phyloP scores from a whole-genome alignment of 257 asterid genomes.

The Anisodus acutangulus region DNA sequence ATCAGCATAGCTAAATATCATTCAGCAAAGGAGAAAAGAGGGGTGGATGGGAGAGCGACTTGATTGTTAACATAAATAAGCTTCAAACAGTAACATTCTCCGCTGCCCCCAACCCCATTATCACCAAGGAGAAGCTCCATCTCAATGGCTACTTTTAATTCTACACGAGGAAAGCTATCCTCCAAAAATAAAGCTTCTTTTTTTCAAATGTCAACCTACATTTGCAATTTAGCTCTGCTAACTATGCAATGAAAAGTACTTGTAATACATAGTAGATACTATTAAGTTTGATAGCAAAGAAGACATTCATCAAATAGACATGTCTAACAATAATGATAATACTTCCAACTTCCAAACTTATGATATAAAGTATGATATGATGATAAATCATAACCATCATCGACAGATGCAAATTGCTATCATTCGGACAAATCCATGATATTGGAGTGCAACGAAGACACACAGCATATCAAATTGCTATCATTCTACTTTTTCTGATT shows the following conservation, averaged over 20 bases:
- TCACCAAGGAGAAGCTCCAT: background rate
- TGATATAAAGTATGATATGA: background rate
- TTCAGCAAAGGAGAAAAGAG: background rate
- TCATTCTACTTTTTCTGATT: background rate
- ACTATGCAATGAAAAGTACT: background rate
- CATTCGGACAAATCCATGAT: background rate
- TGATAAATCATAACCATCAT: background rate
- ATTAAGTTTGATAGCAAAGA: constrained; percentile 22
- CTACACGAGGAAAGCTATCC: background rate
- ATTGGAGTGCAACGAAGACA: background rate
- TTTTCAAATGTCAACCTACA: background rate
- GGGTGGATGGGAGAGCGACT: background rate
- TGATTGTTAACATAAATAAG: background rate
- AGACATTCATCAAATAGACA: background rate
- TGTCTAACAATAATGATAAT: background rate
- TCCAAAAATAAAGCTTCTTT: background rate
- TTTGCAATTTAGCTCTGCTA: background rate
- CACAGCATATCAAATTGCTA: constrained; percentile 4
- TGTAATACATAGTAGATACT: background rate
- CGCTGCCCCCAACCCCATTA: background rate
- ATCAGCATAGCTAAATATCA: background rate
- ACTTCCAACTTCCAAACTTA: background rate
- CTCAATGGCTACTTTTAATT: background rate
- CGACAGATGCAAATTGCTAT: background rate
- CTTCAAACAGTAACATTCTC: background rate